Evolutionary conservation across 192 early-diverging fungal genomes (phyloP), one percentile per base, ranked within the genome.

Genomic region (Chytriomyces sp.): DNA sequence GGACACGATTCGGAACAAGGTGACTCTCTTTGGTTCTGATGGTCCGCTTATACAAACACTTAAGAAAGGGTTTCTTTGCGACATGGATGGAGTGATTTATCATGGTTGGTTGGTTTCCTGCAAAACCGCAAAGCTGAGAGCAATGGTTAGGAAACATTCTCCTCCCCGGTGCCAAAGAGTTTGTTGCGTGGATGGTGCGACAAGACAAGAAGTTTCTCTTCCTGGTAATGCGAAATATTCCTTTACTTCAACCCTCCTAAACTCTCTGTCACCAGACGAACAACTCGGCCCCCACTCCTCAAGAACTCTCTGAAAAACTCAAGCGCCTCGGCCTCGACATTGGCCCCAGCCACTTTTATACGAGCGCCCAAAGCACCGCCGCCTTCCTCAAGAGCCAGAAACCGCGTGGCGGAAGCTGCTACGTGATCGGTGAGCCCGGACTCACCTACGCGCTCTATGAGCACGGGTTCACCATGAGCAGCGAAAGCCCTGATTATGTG

Each of bases 51-150:
- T 7, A 10, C 37, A 5, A 28, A 3, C 34, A 38, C n/a, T 66
- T 14, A 60, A 88, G 75, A 81, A 82, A 65, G 85, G 77, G n/a
- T 88, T 81, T 68, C 84, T 88, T 39, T 78, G 77, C 70, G 86
- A 88, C 75, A 88, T 88, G 86, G 86, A 88, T 58, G 86, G 87
- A 26, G 87, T 88, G 10, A 85, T 86, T 57, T 88, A 86, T 52
- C 85, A 86, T 61, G 78, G 72, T 81, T 40, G 30, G 30, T 34
- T 25, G 2, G 49, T 14, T 57, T 52, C 38, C 19, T 22, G 31
- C 19, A 34, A 6, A 19, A 30, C 1, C 56, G 40, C 25, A 55
- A 39, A 32, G 30, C 54, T 30, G 58, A 49, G 10, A 64, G 49
- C 31, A 7, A 12, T 30, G 19, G 7, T 28, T 28, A 81, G 84